Evolutionary conservation across 345 rosid species (phyloP), one percentile per base, ranked within the genome.

Genomic region (Hibiscus trionum): DNA sequence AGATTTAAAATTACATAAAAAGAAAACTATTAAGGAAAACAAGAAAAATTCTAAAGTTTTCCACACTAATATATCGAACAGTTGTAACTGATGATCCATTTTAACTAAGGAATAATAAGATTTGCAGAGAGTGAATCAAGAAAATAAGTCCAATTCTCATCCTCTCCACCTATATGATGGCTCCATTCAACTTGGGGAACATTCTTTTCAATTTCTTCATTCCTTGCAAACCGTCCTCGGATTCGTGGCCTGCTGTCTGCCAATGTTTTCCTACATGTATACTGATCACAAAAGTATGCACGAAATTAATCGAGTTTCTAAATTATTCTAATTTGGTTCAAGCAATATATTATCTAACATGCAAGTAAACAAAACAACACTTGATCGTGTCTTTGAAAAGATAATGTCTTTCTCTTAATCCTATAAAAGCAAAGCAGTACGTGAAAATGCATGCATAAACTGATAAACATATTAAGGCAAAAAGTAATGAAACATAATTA

Each of bases 231-330:
- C 44, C 99, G 77, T 4, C 99, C 99, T 80, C 99, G 80, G 61
- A 95, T 89, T 15, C 99, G 84, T 70, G 97, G 99, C 82, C 99
- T 82, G 72, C 97, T 90, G 58, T 95, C 97, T 10, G 99, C 99
- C 84, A 95, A 76, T 9, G 97, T 90, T 83, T 95, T 95, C 86
- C 99, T 84, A 79, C 99, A 95, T 35, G 81, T 91, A 73, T 95
- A 95, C 99, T 94, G 78, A 26, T 31, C 42, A 60, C 72, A 57
- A 12, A 5, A 10, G 17, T n/a, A 60, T 6, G 21, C 21, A 53
- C 7, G 0, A 37, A 37, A 37, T 37, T 37, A 37, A 5, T 37
- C 9, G 8, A 37, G 42, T 37, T 37, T 37, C 8, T 37, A 37
- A 37, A 37, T 37, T 37, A 37, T 37, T 7, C 10, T 37, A 37